Percentiles rank a stretch among this genome's conserved stretches.
Conservation (phyloP, 192 early-diverging fungal genomes). For the Paraglomus occultum region DNA sequence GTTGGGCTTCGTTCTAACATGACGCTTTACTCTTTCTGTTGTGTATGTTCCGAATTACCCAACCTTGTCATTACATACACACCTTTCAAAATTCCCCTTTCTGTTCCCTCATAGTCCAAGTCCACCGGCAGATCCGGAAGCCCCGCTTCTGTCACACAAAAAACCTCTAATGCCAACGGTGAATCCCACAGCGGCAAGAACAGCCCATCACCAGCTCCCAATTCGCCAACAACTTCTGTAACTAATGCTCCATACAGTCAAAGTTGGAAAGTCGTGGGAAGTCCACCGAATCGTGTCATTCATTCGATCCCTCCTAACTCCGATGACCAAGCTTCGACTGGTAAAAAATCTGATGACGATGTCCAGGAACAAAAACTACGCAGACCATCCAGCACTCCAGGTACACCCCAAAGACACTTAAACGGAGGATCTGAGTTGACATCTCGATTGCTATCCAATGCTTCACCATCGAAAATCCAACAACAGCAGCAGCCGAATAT, state of each 20-base stretch:
- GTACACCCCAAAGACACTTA: conserved; percentile 15
- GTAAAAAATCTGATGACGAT: conserved; percentile 21
- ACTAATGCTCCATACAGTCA: conserved; percentile 17
- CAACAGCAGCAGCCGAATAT: background rate
- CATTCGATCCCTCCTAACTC: conserved; percentile 39
- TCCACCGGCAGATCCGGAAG: conserved; percentile 20
- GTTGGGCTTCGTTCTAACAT: no score
- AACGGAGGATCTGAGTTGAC: conserved; percentile 22
- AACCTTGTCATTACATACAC: background rate
- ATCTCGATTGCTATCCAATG: conserved; percentile 16
- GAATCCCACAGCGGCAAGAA: conserved; percentile 24
- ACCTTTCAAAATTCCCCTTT: background rate
- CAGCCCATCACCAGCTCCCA: conserved; percentile 23
- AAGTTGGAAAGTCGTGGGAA: conserved; percentile 61
- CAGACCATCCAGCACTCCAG: conserved; percentile 11
- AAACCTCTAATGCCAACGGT: conserved; percentile 13
- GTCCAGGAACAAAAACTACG: conserved; percentile 17
- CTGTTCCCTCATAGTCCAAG: conserved; percentile 7
- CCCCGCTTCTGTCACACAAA: conserved; percentile 21
- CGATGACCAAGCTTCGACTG: conserved; percentile 16
- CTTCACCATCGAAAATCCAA: conserved; percentile 24
- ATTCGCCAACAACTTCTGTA: conserved; percentile 23
- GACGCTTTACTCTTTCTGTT: no score
- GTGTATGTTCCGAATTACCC: background rate
- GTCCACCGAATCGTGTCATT: conserved; percentile 48